Evolutionary conservation across 441 rosid genomes (phyloP).

Genomic region (Populus hybrid): DNA sequence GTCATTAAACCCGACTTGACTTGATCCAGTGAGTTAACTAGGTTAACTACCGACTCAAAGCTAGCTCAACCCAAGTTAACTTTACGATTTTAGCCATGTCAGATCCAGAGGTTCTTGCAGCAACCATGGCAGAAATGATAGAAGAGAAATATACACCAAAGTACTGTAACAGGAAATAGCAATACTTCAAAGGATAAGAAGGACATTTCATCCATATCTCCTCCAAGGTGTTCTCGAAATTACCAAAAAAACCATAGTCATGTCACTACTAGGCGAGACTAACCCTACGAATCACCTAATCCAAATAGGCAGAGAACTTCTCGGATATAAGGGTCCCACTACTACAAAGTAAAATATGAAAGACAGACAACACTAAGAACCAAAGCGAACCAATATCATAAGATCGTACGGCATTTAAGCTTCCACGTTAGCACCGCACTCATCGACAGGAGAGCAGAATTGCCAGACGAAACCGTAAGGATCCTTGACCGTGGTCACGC

Average conservation of each 20-base stretch:
- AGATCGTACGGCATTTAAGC: conserved; percentile 35
- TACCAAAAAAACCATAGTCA: conserved; percentile 8
- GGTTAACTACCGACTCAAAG: background rate
- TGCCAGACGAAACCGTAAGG: conserved; percentile 77
- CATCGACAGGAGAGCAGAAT: conserved; percentile 42
- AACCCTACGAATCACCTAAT: conserved; percentile 13
- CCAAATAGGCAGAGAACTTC: conserved; percentile 6
- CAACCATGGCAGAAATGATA: background rate
- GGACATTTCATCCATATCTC: background rate
- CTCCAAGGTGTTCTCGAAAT: background rate
- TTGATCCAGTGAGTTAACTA: background rate
- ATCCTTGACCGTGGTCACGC: conserved; percentile 67
- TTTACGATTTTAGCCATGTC: background rate
- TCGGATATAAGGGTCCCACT: conserved; percentile 17
- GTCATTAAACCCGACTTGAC: background rate
- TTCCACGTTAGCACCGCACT: conserved; percentile 32
- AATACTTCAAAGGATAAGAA: background rate
- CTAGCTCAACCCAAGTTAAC: background rate
- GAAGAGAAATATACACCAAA: background rate
- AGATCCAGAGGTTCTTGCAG: background rate
- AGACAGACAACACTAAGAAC: background rate
- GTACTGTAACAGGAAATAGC: background rate
- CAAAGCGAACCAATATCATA: no score
- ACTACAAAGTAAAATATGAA: background rate
- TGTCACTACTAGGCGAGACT: background rate